phyloP scores from a whole-genome alignment of 768 basidiomycete species.

The Macrolepiota albuminosa region DNA sequence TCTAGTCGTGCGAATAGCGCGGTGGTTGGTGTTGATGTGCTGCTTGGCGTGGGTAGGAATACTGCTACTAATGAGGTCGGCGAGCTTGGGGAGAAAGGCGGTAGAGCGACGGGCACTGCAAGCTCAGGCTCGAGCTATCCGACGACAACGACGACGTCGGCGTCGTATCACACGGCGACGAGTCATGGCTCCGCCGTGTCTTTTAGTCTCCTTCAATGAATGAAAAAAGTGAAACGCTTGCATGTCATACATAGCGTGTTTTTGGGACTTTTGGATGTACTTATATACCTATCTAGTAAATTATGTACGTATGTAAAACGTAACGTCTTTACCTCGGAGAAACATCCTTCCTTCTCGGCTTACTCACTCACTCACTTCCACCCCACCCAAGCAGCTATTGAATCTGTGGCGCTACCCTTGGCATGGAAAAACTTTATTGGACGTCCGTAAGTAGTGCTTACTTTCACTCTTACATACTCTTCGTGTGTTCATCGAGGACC shows the following conservation, averaged over 20 bases:
- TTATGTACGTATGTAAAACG: conserved; percentile 2
- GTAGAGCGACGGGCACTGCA: conserved; percentile 4
- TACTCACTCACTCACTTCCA: neutral
- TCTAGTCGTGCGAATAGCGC: conserved; percentile 35
- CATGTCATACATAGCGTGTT: neutral
- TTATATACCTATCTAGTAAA: conserved; percentile 7
- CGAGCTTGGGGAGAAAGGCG: conserved; percentile 24
- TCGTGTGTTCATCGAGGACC: neutral
- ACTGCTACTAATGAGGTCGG: conserved; percentile 26
- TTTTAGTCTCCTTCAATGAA: neutral
- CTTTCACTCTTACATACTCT: no score
- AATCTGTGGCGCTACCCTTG: neutral
- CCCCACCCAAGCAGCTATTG: no score
- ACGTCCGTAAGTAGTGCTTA: no score
- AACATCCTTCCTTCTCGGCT: neutral
- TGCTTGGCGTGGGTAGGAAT: conserved; percentile 16
- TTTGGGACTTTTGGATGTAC: conserved; percentile 7
- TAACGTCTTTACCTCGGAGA: neutral
- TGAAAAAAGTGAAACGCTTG: neutral
- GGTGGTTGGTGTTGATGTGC: conserved; percentile 24
- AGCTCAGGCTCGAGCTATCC: conserved; percentile 15
- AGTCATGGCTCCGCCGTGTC: conserved; percentile 9
- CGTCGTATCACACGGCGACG: conserved; percentile 20
- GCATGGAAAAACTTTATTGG: neutral
- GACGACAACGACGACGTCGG: conserved; percentile 14